Evolutionary conservation across 208 protist species (phyloP).

Genomic region (Leishmania tarentolae): DNA sequence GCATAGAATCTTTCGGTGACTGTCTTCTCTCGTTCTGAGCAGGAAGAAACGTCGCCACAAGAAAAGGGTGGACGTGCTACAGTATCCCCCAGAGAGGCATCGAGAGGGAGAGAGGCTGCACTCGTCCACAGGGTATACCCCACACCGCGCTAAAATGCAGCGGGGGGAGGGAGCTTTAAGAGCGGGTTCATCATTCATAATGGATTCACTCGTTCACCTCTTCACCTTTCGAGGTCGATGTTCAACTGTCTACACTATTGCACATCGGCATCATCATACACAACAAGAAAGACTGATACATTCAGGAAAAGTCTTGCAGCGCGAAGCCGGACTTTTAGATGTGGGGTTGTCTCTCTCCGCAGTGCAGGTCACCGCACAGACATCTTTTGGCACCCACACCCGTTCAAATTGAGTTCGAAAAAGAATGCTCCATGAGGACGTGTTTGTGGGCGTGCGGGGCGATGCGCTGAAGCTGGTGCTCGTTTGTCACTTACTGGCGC

Average conservation of each 20-base stretch:
- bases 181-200: not conserved
- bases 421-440: not conserved
- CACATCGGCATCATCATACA: not conserved
- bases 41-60: not conserved
- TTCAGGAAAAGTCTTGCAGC: not conserved
- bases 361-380: not conserved
- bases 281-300: not conserved
- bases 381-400: not conserved
- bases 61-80: not conserved
- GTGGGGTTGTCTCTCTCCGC: not conserved
- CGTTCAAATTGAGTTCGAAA: too few species aligned
- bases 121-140: not conserved
- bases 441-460: not conserved
- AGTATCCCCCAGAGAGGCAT: not conserved
- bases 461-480: not conserved
- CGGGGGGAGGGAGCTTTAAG: not conserved
- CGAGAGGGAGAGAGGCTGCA: not conserved
- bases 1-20: not conserved
- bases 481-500: not conserved
- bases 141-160: not conserved
- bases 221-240: not conserved
- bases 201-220: not conserved
- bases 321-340: not conserved
- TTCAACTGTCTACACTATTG: slow-evolving; percentile 8
- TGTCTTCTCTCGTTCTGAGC: not conserved